Percentiles rank a stretch among this genome's conserved stretches.
phyloP scores from a whole-genome alignment of 2,329 filamentous ascomycete genomes.

The Talaromyces funiculosus region DNA sequence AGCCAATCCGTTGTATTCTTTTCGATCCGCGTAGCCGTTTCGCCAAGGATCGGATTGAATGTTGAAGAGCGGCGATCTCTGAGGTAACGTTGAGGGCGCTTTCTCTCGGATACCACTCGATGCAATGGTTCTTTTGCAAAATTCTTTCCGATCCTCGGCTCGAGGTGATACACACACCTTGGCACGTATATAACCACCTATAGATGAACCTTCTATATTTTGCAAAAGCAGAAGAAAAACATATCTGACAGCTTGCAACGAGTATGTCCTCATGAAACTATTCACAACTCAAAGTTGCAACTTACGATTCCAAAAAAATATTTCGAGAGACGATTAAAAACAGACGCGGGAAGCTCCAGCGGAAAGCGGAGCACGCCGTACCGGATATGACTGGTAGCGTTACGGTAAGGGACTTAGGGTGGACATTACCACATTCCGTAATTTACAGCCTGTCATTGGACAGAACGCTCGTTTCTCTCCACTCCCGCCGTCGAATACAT shows the following conservation, averaged over 20 bases:
- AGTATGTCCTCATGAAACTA: neutral
- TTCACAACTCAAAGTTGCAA: too few relatives aligned
- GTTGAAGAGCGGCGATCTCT: neutral
- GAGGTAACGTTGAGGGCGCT: neutral
- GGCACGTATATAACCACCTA: neutral
- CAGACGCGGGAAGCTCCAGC: slow-evolving; percentile 3
- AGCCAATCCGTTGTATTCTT: too few relatives aligned
- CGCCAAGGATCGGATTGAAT: neutral
- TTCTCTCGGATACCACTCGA: neutral
- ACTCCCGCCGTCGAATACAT: neutral
- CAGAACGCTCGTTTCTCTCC: neutral
- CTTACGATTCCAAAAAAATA: neutral
- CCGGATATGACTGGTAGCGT: neutral
- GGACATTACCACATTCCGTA: neutral
- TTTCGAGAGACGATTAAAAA: neutral
- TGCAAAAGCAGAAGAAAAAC: too few relatives aligned
- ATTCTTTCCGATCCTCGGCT: neutral
- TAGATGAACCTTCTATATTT: too few relatives aligned
- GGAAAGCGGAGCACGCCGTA: slow-evolving; percentile 4
- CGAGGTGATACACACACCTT: neutral
- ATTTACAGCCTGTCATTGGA: neutral
- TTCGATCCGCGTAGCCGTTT: neutral
- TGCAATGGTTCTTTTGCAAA: neutral
- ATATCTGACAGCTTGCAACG: neutral
- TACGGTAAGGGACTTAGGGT: slow-evolving; percentile 2